Conservation (phyloP, 257 asterid genomes). For the Solanum rostratum region DNA sequence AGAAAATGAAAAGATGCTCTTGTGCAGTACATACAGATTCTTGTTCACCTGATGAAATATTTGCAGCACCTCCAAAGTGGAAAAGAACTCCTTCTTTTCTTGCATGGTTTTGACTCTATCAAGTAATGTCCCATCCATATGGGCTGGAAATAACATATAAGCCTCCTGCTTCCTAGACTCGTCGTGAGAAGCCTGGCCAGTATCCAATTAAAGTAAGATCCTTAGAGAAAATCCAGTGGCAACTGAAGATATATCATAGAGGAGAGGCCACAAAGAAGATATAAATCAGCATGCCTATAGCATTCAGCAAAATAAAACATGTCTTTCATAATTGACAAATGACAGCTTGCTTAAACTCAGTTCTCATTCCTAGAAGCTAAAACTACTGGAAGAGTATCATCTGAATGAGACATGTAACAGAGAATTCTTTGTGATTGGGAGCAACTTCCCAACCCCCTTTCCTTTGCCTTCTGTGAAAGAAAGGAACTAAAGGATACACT, state of each 20-base stretch:
- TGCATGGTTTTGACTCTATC: constrained; percentile 66
- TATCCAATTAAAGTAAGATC: constrained; percentile 8
- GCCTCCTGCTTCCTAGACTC: constrained; percentile 98
- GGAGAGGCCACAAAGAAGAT: neutral
- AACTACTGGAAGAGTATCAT: neutral
- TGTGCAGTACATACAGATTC: neutral
- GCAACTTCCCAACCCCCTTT: neutral
- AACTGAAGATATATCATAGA: constrained; percentile 1
- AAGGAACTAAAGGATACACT: neutral
- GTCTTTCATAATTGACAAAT: neutral
- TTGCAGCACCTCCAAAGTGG: constrained; percentile 86
- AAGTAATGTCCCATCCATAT: constrained; percentile 84
- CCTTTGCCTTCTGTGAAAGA: neutral
- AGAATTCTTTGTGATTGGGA: neutral
- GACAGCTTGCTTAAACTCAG: neutral
- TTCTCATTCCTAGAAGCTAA: neutral
- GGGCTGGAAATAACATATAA: constrained; percentile 91
- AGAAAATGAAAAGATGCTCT: neutral
- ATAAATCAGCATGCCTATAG: neutral
- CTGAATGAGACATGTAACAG: neutral
- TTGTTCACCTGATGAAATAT: constrained; percentile 78
- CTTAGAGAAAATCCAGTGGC: constrained; percentile 3
- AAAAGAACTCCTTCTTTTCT: constrained; percentile 80
- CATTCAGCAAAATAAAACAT: neutral
- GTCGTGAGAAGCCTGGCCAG: constrained; percentile 59